Conservation (phyloP, 306 rosid genomes). For the Castanea sativa region DNA sequence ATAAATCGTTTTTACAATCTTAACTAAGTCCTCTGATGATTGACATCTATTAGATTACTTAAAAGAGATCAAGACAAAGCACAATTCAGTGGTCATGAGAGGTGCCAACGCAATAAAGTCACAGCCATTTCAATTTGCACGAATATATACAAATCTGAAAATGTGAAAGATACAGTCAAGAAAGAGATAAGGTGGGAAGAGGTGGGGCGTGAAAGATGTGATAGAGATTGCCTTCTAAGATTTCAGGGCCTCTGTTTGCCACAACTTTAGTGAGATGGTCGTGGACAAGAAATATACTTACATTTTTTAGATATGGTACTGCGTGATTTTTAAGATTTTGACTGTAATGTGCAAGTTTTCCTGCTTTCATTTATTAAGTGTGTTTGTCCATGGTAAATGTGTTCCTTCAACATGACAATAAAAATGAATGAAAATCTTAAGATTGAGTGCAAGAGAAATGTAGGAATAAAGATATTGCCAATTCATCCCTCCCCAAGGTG, state of each 20-base stretch:
- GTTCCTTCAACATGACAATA: no score
- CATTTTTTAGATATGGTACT: conserved; percentile 17
- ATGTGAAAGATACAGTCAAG: background rate
- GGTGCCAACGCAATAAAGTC: background rate
- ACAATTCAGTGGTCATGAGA: background rate
- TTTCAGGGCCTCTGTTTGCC: conserved; percentile 45
- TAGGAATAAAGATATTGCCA: no score
- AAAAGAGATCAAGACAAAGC: background rate
- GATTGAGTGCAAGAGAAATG: background rate
- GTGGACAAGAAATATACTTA: conserved; percentile 35
- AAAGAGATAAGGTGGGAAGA: conserved; percentile 31
- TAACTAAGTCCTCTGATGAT: no score
- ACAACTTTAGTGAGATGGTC: conserved; percentile 27
- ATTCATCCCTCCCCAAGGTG: no score
- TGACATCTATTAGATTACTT: background rate
- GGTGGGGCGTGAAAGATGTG: conserved; percentile 34
- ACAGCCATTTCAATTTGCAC: background rate
- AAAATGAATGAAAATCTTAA: background rate
- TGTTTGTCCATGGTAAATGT: no score
- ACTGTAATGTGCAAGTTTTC: no score
- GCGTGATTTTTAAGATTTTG: background rate
- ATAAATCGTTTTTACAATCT: background rate
- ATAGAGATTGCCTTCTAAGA: conserved; percentile 31
- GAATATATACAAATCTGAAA: background rate
- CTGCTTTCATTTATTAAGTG: no score